Conservation (phyloP, 768 basidiomycete genomes). For the Boletus coccyginus region DNA sequence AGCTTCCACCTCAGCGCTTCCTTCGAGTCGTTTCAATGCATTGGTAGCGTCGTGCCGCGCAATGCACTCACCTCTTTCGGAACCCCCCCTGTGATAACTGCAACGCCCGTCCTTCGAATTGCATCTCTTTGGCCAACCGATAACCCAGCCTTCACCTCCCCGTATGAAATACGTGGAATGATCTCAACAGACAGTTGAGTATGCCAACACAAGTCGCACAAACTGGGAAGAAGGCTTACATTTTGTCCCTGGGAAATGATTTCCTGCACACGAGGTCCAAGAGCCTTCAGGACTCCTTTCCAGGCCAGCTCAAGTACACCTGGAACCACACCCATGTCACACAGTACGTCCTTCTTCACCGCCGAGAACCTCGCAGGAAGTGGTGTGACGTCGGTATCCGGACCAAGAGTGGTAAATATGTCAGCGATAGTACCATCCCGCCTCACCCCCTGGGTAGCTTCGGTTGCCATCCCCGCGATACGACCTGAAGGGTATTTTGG, state of each 20-base stretch:
- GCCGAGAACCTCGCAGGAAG: constrained; percentile 58
- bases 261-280: constrained; percentile 45
- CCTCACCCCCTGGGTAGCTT: constrained; percentile 13
- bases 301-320: constrained; percentile 45
- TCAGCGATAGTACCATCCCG: constrained; percentile 42
- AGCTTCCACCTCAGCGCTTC: constrained; percentile 61
- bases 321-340: constrained; percentile 27
- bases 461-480: constrained; percentile 10
- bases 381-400: constrained; percentile 33
- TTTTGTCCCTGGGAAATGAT: constrained; percentile 46
- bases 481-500: neutral
- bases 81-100: constrained; percentile 58
- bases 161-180: constrained; percentile 48
- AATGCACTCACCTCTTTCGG: constrained; percentile 43
- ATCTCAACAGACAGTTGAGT: constrained; percentile 32
- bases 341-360: constrained; percentile 56
- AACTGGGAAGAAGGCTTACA: constrained; percentile 31
- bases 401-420: constrained; percentile 45
- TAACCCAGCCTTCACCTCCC: constrained; percentile 45
- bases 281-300: constrained; percentile 50
- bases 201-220: neutral
- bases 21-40: constrained; percentile 25
- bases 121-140: constrained; percentile 41
- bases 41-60: neutral
- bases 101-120: constrained; percentile 52